Evolutionary conservation across 75 land plant genomes (phyloP).

Genomic region (Cryptomeria japonica): DNA sequence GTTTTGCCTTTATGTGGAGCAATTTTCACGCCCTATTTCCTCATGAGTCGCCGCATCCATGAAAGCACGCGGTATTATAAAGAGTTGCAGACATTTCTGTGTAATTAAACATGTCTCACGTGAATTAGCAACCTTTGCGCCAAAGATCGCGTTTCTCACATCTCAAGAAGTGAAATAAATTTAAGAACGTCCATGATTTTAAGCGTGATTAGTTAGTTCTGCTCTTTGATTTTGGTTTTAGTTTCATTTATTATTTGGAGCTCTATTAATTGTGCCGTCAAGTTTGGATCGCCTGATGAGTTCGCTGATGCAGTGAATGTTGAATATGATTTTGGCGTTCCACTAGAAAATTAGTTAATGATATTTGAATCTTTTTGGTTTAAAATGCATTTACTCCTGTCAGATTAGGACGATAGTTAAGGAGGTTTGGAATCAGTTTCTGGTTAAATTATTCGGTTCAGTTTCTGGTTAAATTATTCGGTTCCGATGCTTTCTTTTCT

Average conservation of each 20-base stretch:
- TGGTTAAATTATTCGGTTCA: background rate
- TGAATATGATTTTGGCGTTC: background rate
- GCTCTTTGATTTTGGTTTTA: background rate
- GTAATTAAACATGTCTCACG: background rate
- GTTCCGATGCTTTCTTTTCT: background rate
- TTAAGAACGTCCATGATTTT: background rate
- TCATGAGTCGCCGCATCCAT: background rate
- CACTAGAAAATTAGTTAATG: background rate
- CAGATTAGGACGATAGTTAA: background rate
- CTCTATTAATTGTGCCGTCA: background rate
- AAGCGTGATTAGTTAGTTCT: background rate
- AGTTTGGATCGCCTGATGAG: background rate
- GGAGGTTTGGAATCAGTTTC: background rate
- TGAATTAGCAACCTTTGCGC: constrained; percentile 4
- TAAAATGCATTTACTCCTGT: background rate
- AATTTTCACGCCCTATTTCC: background rate
- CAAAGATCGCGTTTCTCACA: constrained; percentile 1
- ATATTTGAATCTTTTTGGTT: background rate
- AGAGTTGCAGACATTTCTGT: background rate
- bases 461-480: background rate
- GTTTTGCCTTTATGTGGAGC: background rate
- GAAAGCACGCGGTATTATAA: background rate
- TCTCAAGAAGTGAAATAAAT: background rate
- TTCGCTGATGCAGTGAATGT: background rate
- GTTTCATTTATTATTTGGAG: background rate